Conservation (phyloP, 805 yeast genomes). For the Lipomyces starkeyi region DNA sequence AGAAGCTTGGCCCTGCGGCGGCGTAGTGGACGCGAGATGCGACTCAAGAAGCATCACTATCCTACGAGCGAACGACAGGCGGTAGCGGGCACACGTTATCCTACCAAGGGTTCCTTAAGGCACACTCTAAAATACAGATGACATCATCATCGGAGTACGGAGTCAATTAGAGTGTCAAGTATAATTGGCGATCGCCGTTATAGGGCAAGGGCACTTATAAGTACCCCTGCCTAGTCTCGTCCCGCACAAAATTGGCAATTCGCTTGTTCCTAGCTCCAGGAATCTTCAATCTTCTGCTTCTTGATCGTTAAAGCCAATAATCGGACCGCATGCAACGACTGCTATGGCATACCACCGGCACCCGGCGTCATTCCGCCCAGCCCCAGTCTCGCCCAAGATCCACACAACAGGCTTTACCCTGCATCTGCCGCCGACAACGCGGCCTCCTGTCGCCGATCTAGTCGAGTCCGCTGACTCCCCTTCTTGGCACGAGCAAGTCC, state of each 20-base stretch:
- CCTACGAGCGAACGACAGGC: background rate
- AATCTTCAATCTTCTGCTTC: too few relatives aligned
- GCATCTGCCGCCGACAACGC: constrained; percentile 6
- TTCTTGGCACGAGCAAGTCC: background rate
- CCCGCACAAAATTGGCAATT: too few relatives aligned
- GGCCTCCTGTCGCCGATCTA: background rate
- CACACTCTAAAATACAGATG: too few relatives aligned
- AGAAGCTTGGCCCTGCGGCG: background rate
- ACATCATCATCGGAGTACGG: too few relatives aligned
- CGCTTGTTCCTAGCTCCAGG: too few relatives aligned
- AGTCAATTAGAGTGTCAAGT: too few relatives aligned
- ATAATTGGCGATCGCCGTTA: too few relatives aligned
- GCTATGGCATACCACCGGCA: background rate
- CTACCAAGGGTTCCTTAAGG: too few relatives aligned
- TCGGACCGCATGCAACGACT: background rate
- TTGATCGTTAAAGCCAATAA: too few relatives aligned
- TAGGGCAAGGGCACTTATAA: too few relatives aligned
- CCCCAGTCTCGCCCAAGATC: background rate
- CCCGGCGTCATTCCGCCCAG: background rate
- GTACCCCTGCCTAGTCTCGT: too few relatives aligned
- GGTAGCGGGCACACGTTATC: background rate
- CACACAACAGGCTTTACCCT: background rate
- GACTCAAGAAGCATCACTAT: too few relatives aligned
- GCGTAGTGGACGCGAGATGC: background rate
- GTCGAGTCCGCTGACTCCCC: background rate